A percentile compares a stretch with the other conserved stretches of the same genome.
Evolutionary conservation across 2,329 filamentous ascomycete species (phyloP).

Genomic region (Botryotinia calthae): DNA sequence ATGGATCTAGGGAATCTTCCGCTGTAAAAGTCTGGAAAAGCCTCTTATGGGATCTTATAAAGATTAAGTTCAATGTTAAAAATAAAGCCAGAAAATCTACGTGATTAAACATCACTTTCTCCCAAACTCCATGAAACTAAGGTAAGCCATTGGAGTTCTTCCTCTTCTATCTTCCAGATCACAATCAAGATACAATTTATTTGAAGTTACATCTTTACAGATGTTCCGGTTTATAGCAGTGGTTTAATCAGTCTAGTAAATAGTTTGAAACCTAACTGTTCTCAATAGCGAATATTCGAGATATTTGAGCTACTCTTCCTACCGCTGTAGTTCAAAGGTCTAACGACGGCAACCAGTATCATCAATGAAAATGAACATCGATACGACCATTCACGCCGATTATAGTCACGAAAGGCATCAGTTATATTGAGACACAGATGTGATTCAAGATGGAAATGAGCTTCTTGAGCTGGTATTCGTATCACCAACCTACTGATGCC

Average conservation of each 20-base stretch:
- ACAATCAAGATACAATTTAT: not conserved
- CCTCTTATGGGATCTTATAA: fast-evolving
- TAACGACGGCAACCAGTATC: not conserved
- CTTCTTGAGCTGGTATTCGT: not conserved
- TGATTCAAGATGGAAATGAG: not conserved
- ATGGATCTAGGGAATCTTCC: not conserved
- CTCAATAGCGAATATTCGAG: not conserved
- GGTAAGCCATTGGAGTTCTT: not conserved
- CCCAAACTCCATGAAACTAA: not conserved
- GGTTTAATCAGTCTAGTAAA: fast-evolving
- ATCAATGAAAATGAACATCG: not conserved
- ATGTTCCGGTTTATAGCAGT: fast-evolving
- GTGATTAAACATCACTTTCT: not conserved
- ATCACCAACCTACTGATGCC: not conserved
- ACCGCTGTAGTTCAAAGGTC: not conserved
- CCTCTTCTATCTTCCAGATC: not conserved
- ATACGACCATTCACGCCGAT: not conserved
- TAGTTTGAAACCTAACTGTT: not conserved
- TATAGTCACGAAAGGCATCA: not conserved
- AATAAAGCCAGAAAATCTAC: not conserved
- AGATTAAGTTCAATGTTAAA: not conserved
- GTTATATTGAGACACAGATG: not conserved
- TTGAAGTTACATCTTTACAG: not conserved
- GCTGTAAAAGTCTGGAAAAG: not conserved
- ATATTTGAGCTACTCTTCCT: not conserved